phyloP scores from a whole-genome alignment of 2,329 filamentous ascomycete species.

The Aplosporella prunicola region DNA sequence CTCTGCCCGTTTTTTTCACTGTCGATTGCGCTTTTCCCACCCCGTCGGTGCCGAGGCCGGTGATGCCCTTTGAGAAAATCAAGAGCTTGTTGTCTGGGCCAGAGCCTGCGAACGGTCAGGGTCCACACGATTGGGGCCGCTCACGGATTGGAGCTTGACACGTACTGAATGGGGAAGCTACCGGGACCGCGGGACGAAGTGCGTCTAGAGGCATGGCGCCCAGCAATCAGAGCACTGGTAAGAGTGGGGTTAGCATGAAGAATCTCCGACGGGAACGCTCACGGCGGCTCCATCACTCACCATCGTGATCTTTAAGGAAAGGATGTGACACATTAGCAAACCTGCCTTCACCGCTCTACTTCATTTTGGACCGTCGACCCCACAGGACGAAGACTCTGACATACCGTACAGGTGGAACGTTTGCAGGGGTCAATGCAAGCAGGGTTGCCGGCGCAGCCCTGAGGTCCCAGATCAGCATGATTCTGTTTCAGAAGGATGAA shows the following conservation, averaged over 20 bases:
- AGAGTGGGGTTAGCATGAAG: background rate
- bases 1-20: no score
- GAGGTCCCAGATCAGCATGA: no score
- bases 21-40: no score
- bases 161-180: no score
- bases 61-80: no score
- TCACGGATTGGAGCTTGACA: no score
- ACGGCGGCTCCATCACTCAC: background rate
- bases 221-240: conserved; percentile 9
- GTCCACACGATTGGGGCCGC: no score
- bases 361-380: conserved; percentile 1
- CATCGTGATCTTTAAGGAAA: conserved; percentile 8
- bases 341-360: conserved; percentile 4
- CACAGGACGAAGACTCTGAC: background rate
- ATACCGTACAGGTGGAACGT: conserved; percentile 9
- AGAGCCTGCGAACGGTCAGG: no score
- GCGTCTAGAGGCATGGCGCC: conserved; percentile 6
- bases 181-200: no score
- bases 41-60: no score
- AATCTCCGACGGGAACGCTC: background rate
- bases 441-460: conserved; percentile 9
- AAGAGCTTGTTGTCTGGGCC: no score
- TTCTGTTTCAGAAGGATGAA: no score
- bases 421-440: conserved; percentile 11
- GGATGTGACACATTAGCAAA: conserved; percentile 8